Conservation (phyloP, 129 eudicot species). For the Scalesia atractyloides region DNA sequence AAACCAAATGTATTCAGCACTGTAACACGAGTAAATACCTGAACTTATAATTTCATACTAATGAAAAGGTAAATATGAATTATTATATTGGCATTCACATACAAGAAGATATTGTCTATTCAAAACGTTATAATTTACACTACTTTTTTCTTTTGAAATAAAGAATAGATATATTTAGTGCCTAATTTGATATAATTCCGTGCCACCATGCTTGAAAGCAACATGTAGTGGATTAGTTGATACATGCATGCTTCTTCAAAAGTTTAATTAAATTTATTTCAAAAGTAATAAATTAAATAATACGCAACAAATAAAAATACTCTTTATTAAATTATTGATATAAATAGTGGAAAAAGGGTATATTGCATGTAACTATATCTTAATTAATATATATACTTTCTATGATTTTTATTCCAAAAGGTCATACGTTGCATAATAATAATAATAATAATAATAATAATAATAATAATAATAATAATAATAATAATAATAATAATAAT, state of each 20-base stretch:
- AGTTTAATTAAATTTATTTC: slow-evolving; percentile 2
- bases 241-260: slow-evolving; percentile 32
- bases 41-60: background rate
- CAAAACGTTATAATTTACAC: background rate
- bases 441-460: no score
- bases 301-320: background rate
- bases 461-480: no score
- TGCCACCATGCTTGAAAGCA: slow-evolving; percentile 38
- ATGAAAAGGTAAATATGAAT: background rate
- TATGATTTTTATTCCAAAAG: background rate
- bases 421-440: no score
- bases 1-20: no score
- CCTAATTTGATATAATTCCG: slow-evolving; percentile 9
- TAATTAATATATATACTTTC: background rate
- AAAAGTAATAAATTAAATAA: slow-evolving; percentile 2
- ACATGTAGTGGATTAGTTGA: slow-evolving; percentile 43
- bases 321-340: background rate
- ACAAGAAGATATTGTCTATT: background rate
- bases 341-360: background rate
- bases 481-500: no score
- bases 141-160: background rate
- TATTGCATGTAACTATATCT: background rate
- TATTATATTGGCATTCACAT: background rate
- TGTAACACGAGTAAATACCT: background rate
- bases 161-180: slow-evolving; percentile 9